These are phyloP conservation scores for Coemansia sp. DNA, from an alignment of 371 early-diverging fungal genomes.

Conservation along the genomic window DNA sequence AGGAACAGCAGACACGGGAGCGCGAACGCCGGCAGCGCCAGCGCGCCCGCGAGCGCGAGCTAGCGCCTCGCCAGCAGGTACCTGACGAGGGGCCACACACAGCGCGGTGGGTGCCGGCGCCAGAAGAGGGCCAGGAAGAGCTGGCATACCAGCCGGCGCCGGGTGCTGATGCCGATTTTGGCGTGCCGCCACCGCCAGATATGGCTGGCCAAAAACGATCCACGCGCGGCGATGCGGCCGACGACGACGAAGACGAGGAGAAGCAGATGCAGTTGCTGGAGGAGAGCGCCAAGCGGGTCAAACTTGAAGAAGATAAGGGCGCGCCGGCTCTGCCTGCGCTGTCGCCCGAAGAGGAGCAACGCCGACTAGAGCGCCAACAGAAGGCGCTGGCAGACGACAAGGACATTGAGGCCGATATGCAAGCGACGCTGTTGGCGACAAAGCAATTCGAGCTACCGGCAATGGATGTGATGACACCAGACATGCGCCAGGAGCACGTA, in stretches of 20 bases:
- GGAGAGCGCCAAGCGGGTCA: constrained; percentile 45
- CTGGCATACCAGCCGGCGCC: constrained; percentile 29
- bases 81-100: neutral
- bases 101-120: constrained; percentile 22
- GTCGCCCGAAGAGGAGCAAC: neutral
- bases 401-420: constrained; percentile 35
- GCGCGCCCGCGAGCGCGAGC: constrained; percentile 14
- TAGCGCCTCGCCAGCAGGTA: constrained; percentile 4
- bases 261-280: constrained; percentile 39
- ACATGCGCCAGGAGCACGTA: constrained; percentile 17
- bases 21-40: constrained; percentile 17
- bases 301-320: constrained; percentile 21
- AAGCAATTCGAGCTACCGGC: constrained; percentile 16
- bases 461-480: constrained; percentile 9
- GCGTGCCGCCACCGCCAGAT: constrained; percentile 2
- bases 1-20: constrained; percentile 32
- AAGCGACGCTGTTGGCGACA: constrained; percentile 3
- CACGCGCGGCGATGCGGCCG: neutral
- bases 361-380: constrained; percentile 1
- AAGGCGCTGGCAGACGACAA: constrained; percentile 10
- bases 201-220: neutral
- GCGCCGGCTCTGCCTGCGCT: neutral
- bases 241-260: constrained; percentile 40
- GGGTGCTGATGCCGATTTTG: constrained; percentile 4
- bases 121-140: constrained; percentile 14